Evolutionary conservation across 2,329 filamentous ascomycete genomes (phyloP).

Genomic region (Diaporthe caulivora): DNA sequence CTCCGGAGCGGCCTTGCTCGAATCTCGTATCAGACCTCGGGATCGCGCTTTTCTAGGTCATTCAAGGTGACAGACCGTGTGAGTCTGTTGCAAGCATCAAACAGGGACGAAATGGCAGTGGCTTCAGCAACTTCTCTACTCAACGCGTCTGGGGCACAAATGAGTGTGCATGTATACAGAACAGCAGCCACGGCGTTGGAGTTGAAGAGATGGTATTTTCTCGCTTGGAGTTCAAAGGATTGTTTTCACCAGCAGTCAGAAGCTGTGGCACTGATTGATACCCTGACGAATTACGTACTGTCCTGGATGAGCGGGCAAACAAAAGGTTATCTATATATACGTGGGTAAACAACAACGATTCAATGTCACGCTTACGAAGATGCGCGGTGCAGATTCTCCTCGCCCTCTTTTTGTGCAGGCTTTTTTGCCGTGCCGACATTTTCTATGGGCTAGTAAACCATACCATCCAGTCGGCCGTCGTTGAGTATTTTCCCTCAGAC

Average conservation of each 20-base stretch:
- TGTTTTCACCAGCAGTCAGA: constrained; percentile 19
- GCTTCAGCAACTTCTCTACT: constrained; percentile 19
- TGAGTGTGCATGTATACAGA: constrained; percentile 21
- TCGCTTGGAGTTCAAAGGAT: constrained; percentile 1
- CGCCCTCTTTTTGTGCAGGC: no score
- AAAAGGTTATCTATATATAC: neutral
- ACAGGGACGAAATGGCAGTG: neutral
- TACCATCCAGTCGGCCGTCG: neutral
- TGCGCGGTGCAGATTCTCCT: neutral
- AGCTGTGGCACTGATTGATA: constrained; percentile 25
- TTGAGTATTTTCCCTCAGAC: no score
- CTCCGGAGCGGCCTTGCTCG: neutral
- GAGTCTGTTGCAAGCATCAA: neutral
- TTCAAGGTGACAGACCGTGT: neutral
- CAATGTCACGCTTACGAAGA: neutral
- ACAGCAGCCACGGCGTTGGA: constrained; percentile 25
- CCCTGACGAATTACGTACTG: constrained; percentile 30
- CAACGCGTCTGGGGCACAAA: neutral
- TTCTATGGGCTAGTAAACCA: neutral
- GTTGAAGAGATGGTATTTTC: constrained; percentile 8
- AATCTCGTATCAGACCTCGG: neutral
- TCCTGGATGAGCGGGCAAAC: constrained; percentile 14
- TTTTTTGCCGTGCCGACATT: neutral
- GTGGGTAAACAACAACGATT: constrained; percentile 19
- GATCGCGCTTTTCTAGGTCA: neutral